phyloP scores from a whole-genome alignment of 257 asterid species.

The Solanum corneliomulleri region DNA sequence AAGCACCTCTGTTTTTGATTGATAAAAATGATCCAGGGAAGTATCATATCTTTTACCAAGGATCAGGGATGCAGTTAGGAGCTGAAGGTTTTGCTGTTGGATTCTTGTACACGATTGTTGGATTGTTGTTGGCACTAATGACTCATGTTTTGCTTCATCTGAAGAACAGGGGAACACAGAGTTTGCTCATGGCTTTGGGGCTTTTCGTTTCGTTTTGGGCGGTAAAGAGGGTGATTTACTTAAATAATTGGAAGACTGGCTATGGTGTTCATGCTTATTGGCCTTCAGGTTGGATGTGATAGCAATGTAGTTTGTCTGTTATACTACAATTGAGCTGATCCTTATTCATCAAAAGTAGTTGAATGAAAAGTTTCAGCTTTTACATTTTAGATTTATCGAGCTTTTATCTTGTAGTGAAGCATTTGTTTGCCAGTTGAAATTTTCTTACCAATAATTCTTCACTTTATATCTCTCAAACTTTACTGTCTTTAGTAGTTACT shows the following conservation, averaged over 20 bases:
- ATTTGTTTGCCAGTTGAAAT: not conserved
- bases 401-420: not conserved
- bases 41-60: slow-evolving; percentile 70
- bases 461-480: not conserved
- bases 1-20: slow-evolving; percentile 70
- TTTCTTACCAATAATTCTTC: not conserved
- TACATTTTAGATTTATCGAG: not conserved
- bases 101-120: slow-evolving; percentile 71
- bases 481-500: not conserved
- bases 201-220: slow-evolving; percentile 52
- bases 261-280: slow-evolving; percentile 73
- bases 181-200: slow-evolving; percentile 26
- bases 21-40: slow-evolving; percentile 70
- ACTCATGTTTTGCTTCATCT: slow-evolving; percentile 48
- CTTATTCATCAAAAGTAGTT: not conserved
- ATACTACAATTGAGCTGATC: not conserved
- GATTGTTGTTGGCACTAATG: slow-evolving; percentile 58
- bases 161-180: slow-evolving; percentile 43
- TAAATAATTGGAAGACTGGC: slow-evolving; percentile 98
- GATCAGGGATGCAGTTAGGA: slow-evolving; percentile 91
- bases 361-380: not conserved
- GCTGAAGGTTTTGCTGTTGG: slow-evolving; percentile 85
- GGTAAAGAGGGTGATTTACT: slow-evolving; percentile 54
- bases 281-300: slow-evolving; percentile 81
- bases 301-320: not conserved